Percentiles rank a stretch among this genome's conserved stretches.
These are phyloP conservation scores for Elaeis guineensis DNA, from an alignment of 176 grass and related monocot genomes.

Conservation along the genomic window DNA sequence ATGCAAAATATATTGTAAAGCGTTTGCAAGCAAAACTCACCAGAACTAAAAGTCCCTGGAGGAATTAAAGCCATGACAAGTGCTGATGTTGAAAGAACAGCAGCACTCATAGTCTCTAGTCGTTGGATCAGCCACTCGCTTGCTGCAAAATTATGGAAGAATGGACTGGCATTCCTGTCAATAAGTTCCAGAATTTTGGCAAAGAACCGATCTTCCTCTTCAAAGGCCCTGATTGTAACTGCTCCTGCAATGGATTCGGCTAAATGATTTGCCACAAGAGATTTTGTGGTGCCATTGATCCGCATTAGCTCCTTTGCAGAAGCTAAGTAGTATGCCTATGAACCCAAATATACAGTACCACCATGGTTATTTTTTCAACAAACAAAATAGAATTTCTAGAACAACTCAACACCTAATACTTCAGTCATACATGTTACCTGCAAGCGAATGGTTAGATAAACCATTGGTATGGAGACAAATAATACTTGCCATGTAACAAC, in stretches of 20 bases:
- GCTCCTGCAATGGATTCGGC: constrained; percentile 71
- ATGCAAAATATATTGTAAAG: too few relatives aligned
- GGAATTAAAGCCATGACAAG: constrained; percentile 82
- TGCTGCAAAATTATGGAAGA: constrained; percentile 68
- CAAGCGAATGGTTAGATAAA: constrained; percentile 59
- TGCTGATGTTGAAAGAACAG: constrained; percentile 59
- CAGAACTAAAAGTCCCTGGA: constrained; percentile 68
- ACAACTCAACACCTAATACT: neutral
- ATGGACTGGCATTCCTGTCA: constrained; percentile 80
- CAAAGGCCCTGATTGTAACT: constrained; percentile 75
- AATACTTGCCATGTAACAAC: constrained; percentile 90
- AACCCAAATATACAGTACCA: too few relatives aligned
- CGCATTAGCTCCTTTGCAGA: constrained; percentile 96
- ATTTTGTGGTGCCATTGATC: constrained; percentile 93
- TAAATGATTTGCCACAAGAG: constrained; percentile 76
- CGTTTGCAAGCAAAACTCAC: constrained; percentile 20
- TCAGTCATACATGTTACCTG: constrained; percentile 36
- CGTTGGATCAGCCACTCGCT: constrained; percentile 88
- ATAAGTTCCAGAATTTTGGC: constrained; percentile 55
- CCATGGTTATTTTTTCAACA: too few relatives aligned
- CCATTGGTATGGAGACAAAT: constrained; percentile 62
- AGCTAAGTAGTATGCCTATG: constrained; percentile 76
- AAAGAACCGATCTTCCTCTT: constrained; percentile 84
- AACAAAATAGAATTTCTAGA: too few relatives aligned
- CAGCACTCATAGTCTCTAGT: constrained; percentile 70